A percentile compares a stretch with the other conserved stretches of the same genome.
These are phyloP conservation scores for Nepenthes mirabilis DNA, from an alignment of 148 eudicot genomes.

Conservation along the genomic window DNA sequence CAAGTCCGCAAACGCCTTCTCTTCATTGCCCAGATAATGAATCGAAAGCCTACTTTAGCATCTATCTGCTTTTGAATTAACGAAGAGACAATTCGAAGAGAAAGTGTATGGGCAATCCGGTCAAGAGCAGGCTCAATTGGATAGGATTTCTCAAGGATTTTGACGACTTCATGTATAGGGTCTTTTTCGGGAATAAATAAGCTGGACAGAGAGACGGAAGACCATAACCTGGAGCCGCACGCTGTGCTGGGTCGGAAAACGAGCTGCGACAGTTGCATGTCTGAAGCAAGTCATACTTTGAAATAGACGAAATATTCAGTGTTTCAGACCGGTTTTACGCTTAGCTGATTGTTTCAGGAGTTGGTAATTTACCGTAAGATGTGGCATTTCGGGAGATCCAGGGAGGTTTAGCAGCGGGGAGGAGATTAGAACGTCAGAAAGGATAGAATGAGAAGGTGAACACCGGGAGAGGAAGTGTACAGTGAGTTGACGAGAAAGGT, in stretches of 20 bases:
- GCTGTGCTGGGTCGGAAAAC: conserved; percentile 11
- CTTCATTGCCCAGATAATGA: conserved; percentile 57
- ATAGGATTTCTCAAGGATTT: conserved; percentile 17
- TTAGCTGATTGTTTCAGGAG: no score
- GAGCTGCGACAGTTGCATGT: conserved; percentile 12
- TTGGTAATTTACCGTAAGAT: no score
- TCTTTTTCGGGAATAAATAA: conserved; percentile 5
- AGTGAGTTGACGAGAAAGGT: no score
- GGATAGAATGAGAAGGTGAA: no score
- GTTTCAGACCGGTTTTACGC: no score
- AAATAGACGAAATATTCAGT: no score
- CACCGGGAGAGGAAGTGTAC: no score
- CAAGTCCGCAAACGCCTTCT: conserved; percentile 16
- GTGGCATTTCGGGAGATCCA: no score
- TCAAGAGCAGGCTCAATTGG: conserved; percentile 44
- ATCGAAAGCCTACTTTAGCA: conserved; percentile 40
- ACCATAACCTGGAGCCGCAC: not conserved
- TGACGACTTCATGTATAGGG: conserved; percentile 17
- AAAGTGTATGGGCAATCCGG: conserved; percentile 16
- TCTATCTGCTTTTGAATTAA: conserved; percentile 22
- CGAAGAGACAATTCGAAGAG: conserved; percentile 17
- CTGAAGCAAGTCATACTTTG: not conserved
- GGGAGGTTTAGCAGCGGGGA: no score
- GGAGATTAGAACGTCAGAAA: no score
- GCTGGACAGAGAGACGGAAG: not conserved